Evolutionary conservation across 441 rosid species (phyloP), one percentile per base, ranked within the genome.

Genomic region (Populus hybrid): DNA sequence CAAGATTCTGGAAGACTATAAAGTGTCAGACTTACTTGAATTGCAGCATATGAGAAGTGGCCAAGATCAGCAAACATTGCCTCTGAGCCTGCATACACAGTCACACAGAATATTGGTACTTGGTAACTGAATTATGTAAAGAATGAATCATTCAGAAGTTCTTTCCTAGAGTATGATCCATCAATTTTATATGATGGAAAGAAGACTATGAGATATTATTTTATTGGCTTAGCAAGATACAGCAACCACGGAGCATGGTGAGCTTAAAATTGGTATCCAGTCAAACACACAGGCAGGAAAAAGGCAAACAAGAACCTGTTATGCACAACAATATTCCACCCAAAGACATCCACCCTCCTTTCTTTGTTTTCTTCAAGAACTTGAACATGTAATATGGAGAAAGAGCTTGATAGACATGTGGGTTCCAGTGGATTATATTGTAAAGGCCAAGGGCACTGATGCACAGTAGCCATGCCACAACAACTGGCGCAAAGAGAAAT

Each of bases 41-140:
- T 96, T 83, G 99, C 97, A 63, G 90, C 85, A 57, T 94, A 94
- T 69, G 95, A 90, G 89, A 96, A 96, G 88, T 96, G 99, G 72
- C 99, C 99, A 75, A 96, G 97, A 89, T 96, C 99, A 83, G 99
- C 98, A 86, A 93, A 96, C 99, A 96, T 96, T 36, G 99, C 98
- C 86, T 96, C 99, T 2, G 97, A 92, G 68, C 99, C 99, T 96
- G 91, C 83, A 90, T 26, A 70, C 20, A 24, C 10, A 72, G 74
- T 67, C 63, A 81, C 73, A 76, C 82, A 63, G 32, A 40, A 6
- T 20, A 70, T 78, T 63, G 64, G 57, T 78, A 70, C 61, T 69
- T 63, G 66, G 35, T 46, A 36, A 6, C 59, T 70, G 59, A 38
- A 69, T 54, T 23, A 34, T 6, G 70, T 38, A 77, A 32, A 70